Percentiles rank a stretch among this genome's conserved stretches.
phyloP scores from a whole-genome alignment of 2,329 filamentous ascomycete genomes.

The Aureobasidium sp. region DNA sequence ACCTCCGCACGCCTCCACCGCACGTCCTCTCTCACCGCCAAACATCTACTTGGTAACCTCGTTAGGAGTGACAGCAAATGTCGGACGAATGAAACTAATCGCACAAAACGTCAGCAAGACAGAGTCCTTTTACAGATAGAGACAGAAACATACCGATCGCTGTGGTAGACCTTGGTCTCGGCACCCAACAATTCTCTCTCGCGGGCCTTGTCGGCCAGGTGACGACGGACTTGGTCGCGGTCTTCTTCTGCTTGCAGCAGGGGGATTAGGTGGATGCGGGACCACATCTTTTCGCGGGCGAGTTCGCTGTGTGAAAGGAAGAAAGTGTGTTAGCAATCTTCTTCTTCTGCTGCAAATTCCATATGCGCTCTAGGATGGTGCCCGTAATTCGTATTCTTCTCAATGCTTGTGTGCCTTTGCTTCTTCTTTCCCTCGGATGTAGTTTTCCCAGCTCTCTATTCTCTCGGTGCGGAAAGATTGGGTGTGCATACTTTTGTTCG shows the following conservation, averaged over 20 bases:
- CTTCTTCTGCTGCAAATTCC: not conserved
- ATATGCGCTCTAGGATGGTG: not conserved
- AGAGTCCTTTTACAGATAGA: not conserved
- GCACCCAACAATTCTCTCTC: conserved; percentile 86
- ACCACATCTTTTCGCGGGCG: conserved; percentile 96
- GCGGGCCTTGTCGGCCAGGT: conserved; percentile 76
- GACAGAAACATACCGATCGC: conserved; percentile 60
- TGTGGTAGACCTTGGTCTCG: conserved; percentile 78
- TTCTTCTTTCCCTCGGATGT: not conserved
- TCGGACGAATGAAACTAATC: conserved; percentile 64
- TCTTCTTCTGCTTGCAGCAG: conserved; percentile 94
- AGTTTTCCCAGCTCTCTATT: not conserved
- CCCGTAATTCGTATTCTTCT: not conserved
- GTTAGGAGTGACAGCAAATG: conserved; percentile 61
- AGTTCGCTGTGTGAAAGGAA: conserved; percentile 59
- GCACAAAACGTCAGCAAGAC: no score
- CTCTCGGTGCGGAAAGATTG: no score
- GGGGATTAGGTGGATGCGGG: conserved; percentile 87
- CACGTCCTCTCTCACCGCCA: not conserved
- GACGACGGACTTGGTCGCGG: conserved; percentile 81
- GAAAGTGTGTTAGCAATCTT: not conserved
- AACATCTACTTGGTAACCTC: conserved; percentile 45
- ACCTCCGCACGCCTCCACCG: not conserved
- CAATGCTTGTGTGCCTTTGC: not conserved
- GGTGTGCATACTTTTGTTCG: conserved; percentile 70